phyloP scores from a whole-genome alignment of 352 stramenopile genomes.

The Phytophthora crassamura region DNA sequence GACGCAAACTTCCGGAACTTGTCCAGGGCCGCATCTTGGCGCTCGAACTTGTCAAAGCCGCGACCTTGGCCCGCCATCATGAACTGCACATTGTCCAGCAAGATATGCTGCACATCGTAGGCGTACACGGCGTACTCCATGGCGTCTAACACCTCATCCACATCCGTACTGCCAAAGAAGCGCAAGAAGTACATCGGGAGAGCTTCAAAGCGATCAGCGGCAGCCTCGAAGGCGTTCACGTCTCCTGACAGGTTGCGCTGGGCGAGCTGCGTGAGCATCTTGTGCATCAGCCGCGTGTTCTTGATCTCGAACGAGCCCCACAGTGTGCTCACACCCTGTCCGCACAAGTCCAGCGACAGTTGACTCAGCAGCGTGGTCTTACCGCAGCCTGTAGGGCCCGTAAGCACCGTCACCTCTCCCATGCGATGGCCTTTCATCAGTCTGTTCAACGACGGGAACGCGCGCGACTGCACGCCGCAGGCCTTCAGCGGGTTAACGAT shows the following conservation, averaged over 20 bases:
- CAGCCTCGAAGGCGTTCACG: conserved; percentile 78
- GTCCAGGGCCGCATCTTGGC: conserved; percentile 94
- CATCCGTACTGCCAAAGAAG: conserved; percentile 97
- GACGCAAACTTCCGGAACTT: conserved; percentile 97
- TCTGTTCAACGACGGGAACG: conserved; percentile 94
- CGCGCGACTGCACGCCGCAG: conserved; percentile 92
- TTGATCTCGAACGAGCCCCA: conserved; percentile 99
- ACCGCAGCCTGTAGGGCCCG: conserved; percentile 95
- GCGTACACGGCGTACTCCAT: conserved; percentile 99
- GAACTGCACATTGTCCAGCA: conserved; percentile 99
- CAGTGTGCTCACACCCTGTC: conserved; percentile 96
- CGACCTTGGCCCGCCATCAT: conserved; percentile 95
- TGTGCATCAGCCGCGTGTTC: conserved; percentile 97
- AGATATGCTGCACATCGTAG: conserved; percentile 98
- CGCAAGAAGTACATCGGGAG: conserved; percentile 98
- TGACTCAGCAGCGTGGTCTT: conserved; percentile 96
- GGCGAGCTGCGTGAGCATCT: conserved; percentile 97
- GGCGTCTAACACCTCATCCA: conserved; percentile 96
- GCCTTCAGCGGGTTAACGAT: conserved; percentile 95
- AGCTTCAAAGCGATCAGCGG: conserved; percentile 91
- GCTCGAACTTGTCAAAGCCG: conserved; percentile 90
- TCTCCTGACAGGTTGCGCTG: conserved; percentile 74
- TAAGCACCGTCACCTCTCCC: conserved; percentile 99
- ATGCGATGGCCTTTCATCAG: conserved; percentile 97
- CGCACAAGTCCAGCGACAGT: conserved; percentile 91